A percentile compares a stretch with the other conserved stretches of the same genome.
phyloP scores from a whole-genome alignment of 139 green algal genomes.

The Chlorella ohadii region DNA sequence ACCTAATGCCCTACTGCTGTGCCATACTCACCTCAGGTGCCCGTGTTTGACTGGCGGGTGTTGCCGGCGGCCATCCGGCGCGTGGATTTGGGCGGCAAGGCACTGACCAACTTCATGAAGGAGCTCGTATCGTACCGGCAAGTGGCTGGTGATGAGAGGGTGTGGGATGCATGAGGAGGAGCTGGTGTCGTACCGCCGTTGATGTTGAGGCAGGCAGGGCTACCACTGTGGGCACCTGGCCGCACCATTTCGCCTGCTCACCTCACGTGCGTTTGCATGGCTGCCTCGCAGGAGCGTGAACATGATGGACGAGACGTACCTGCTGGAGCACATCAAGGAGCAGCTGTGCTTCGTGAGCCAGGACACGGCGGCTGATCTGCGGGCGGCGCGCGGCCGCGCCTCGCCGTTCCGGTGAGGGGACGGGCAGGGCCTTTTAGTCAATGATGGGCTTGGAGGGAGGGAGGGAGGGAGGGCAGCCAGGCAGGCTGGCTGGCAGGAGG shows the following conservation, averaged over 20 bases:
- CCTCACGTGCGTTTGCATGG: too few relatives aligned
- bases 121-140: constrained; percentile 91
- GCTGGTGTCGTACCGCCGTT: too few relatives aligned
- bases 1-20: too few relatives aligned
- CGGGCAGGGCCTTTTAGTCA: too few relatives aligned
- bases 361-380: constrained; percentile 62
- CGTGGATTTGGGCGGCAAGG: constrained; percentile 97
- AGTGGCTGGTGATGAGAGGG: too few relatives aligned
- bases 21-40: constrained; percentile 50
- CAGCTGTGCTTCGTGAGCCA: constrained; percentile 87
- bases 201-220: too few relatives aligned
- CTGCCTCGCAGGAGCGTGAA: constrained; percentile 86
- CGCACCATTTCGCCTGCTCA: too few relatives aligned
- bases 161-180: too few relatives aligned
- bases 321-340: constrained; percentile 97
- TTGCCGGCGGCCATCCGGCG: constrained; percentile 68
- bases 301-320: constrained; percentile 94
- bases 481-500: too few relatives aligned
- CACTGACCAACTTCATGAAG: constrained; percentile 98
- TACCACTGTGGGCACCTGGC: too few relatives aligned
- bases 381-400: constrained; percentile 25
- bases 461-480: too few relatives aligned
- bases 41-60: constrained; percentile 66
- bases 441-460: too few relatives aligned
- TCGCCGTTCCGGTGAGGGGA: constrained; percentile 52